Base-by-base conservation (phyloP, 164 flowering plant species). In the Sextonia rubra region DNA sequence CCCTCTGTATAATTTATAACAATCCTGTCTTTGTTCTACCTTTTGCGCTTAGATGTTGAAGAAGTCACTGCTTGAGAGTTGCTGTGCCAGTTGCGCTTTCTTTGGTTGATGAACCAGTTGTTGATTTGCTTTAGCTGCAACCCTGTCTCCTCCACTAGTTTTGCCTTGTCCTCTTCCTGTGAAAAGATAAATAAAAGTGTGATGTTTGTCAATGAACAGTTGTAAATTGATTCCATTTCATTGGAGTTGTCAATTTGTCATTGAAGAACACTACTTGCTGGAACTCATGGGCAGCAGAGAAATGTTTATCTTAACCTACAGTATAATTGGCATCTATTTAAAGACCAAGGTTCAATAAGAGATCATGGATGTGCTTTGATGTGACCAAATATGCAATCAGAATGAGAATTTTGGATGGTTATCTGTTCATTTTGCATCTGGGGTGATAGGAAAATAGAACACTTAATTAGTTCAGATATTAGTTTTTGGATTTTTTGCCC, bases 91-190 rank as follows among this genome's bases (percentile, higher is more conserved):
- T 96, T 96, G 4, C 98, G 85, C 85, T 94, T 94, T 76, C 98
- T 83, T 77, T 94, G 98, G 84, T 94, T 94, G 81, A 94, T 94
- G 84, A 94, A 94, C 98, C 98, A 92, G 47, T 94, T 94, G 87
- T 92, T 94, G 30, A 94, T 96, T 76, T 96, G 99, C 82, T 96
- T 93, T 44, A 96, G 90, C 86, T 93, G 99, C 88, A 95, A 73
- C 0, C 99, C 99, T 61, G 99, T 95, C 83, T 93, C 94, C 81
- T 95, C 94, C 79, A 96, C 98, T 1, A 96, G 97, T 56, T 87
- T 93, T 56, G 97, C 92, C 85, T 96, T 96, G 81, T 96, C 99
- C 71, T 93, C 99, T 82, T 96, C 99, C 99, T 95, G 93, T 32
- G 71, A 69, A 47, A 20, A 52, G 1, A 52, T 15, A 52, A 3